phyloP scores from a whole-genome alignment of 1,284 basidiomycete species.

The Cutaneotrichosporon sp. region DNA sequence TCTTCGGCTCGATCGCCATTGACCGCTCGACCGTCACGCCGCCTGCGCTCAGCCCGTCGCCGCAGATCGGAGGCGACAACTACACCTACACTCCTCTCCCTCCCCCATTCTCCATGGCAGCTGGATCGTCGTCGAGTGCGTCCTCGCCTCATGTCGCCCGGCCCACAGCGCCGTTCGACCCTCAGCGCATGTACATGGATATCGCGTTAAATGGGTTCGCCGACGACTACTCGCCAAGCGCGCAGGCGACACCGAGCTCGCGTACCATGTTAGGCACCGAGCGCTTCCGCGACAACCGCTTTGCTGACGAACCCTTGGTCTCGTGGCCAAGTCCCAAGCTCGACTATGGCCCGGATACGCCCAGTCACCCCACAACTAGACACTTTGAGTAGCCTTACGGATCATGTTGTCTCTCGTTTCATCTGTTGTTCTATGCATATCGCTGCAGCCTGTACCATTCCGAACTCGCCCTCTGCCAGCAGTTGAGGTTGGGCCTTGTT shows the following conservation, averaged over 20 bases:
- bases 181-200: conserved; percentile 43
- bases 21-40: conserved; percentile 23
- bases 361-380: conserved; percentile 2
- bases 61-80: conserved; percentile 34
- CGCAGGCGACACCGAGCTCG: conserved; percentile 37
- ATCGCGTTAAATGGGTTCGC: conserved; percentile 35
- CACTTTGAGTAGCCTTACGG: background rate
- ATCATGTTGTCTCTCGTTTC: background rate
- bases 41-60: conserved; percentile 36
- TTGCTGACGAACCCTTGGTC: conserved; percentile 44
- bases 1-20: conserved; percentile 20
- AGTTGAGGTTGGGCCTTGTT: background rate
- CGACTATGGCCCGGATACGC: conserved; percentile 22
- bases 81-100: conserved; percentile 24
- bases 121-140: background rate
- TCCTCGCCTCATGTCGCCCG: background rate
- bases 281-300: conserved; percentile 46
- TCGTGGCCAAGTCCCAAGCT: conserved; percentile 37
- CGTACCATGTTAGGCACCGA: conserved; percentile 49
- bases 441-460: background rate
- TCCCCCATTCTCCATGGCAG: background rate
- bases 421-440: background rate
- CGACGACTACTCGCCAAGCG: conserved; percentile 22
- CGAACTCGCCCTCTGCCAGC: too few species aligned
- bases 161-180: conserved; percentile 15